These are phyloP conservation scores for Zygotorulaspora chibaensis DNA, from an alignment of 805 yeast species.

Conservation along the genomic window DNA sequence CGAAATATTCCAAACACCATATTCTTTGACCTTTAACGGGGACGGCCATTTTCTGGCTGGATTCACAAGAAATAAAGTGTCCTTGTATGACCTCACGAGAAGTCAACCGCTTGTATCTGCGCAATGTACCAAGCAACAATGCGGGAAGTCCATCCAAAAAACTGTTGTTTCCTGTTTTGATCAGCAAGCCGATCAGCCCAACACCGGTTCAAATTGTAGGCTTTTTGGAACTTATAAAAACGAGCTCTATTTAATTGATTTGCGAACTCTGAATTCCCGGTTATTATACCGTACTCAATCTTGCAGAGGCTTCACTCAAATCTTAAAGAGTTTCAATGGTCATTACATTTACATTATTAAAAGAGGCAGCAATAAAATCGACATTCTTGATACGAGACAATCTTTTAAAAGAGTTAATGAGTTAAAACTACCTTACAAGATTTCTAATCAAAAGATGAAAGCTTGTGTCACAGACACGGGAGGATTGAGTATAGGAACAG, in stretches of 20 bases:
- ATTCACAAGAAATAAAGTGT: conserved; percentile 23
- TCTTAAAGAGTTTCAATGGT: conserved; percentile 36
- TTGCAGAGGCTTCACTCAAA: conserved; percentile 36
- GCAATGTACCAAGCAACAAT: conserved; percentile 8
- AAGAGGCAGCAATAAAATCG: conserved; percentile 31
- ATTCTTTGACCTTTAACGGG: conserved; percentile 26
- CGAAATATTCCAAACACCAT: conserved; percentile 34
- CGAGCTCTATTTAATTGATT: conserved; percentile 28
- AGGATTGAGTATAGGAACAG: conserved; percentile 28
- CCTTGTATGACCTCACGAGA: conserved; percentile 33
- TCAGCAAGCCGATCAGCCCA: conserved; percentile 6
- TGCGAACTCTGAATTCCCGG: conserved; percentile 8
- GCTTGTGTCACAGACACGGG: conserved; percentile 17
- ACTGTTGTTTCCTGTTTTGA: conserved; percentile 32
- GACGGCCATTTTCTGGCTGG: conserved; percentile 34
- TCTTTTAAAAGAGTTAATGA: conserved; percentile 11
- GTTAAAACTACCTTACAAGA: conserved; percentile 22
- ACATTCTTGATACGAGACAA: conserved; percentile 36
- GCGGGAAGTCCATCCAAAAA: conserved; percentile 14
- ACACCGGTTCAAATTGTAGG: neutral
- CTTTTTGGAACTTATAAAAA: conserved; percentile 32
- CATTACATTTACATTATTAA: conserved; percentile 35
- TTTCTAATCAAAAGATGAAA: conserved; percentile 24
- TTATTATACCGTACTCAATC: conserved; percentile 3
- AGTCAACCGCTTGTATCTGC: conserved; percentile 22